These are phyloP conservation scores for Porphyrellus cyaneotinctus DNA, from an alignment of 768 basidiomycete species.

Conservation along the genomic window DNA sequence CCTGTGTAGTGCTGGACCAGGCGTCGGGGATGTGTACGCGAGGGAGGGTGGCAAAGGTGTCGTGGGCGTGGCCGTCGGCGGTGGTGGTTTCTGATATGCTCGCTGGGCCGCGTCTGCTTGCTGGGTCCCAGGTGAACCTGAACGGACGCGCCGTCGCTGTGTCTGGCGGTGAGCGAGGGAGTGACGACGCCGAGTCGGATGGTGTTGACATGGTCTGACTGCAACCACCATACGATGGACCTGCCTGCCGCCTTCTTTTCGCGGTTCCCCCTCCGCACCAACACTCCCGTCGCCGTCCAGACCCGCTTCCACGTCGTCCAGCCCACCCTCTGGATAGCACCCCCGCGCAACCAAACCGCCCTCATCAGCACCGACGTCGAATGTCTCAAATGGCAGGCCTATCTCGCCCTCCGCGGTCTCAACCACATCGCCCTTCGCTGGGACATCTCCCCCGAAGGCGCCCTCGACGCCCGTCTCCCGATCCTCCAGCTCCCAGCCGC, in stretches of 20 bases:
- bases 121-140: slow-evolving; percentile 73
- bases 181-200: slow-evolving; percentile 58
- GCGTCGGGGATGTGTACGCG: slow-evolving; percentile 43
- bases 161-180: slow-evolving; percentile 41
- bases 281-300: slow-evolving; percentile 38
- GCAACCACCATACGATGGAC: slow-evolving; percentile 33
- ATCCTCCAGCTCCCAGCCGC: slow-evolving; percentile 56
- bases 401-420: slow-evolving; percentile 56
- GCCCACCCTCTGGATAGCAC: slow-evolving; percentile 65
- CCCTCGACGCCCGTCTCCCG: slow-evolving; percentile 63
- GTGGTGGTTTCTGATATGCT: slow-evolving; percentile 76
- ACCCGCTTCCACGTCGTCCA: slow-evolving; percentile 24
- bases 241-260: slow-evolving; percentile 46
- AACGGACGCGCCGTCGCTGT: slow-evolving; percentile 50
- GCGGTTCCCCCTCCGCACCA: slow-evolving; percentile 55
- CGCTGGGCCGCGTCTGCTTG: slow-evolving; percentile 57
- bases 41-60: slow-evolving; percentile 47
- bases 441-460: slow-evolving; percentile 68
- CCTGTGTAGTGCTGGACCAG: slow-evolving; percentile 81
- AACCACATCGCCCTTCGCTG: slow-evolving; percentile 52
- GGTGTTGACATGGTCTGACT: slow-evolving; percentile 40
- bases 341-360: slow-evolving; percentile 35
- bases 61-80: slow-evolving; percentile 56
- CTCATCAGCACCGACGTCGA: slow-evolving; percentile 73
- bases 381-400: slow-evolving; percentile 89